Percentiles rank a stretch among this genome's conserved stretches.
These are phyloP conservation scores for Trichoderma afroharzianum DNA, from an alignment of 2,329 filamentous ascomycete genomes.

Conservation along the genomic window DNA sequence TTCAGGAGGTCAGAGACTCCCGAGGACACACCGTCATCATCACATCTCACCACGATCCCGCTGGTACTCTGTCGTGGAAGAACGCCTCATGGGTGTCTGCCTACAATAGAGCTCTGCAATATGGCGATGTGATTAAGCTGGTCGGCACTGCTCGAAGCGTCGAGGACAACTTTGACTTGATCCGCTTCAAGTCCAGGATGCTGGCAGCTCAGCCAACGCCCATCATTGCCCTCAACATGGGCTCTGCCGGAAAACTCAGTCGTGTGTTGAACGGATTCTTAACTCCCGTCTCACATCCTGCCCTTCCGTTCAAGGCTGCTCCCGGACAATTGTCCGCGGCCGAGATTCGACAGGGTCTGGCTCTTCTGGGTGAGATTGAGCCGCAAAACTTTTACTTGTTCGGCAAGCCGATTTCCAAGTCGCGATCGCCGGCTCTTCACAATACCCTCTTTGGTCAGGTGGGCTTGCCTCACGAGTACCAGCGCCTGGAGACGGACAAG, in stretches of 20 bases:
- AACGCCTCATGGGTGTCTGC: constrained; percentile 88
- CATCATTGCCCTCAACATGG: constrained; percentile 96
- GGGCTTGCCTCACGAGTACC: constrained; percentile 84
- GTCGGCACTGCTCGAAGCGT: constrained; percentile 73
- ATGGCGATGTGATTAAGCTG: constrained; percentile 91
- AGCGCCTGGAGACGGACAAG: constrained; percentile 67
- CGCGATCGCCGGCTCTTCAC: constrained; percentile 83
- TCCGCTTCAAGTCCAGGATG: constrained; percentile 76
- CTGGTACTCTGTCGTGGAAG: constrained; percentile 75
- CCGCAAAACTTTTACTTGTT: constrained; percentile 80
- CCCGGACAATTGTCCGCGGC: constrained; percentile 88
- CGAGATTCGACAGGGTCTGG: constrained; percentile 77
- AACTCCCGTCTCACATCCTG: constrained; percentile 88
- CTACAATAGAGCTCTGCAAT: constrained; percentile 86
- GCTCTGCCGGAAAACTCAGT: constrained; percentile 78
- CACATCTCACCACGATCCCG: constrained; percentile 90
- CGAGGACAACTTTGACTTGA: constrained; percentile 83
- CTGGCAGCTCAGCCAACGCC: constrained; percentile 70
- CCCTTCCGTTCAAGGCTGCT: constrained; percentile 86
- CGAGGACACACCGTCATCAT: constrained; percentile 80
- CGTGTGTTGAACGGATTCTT: constrained; percentile 88
- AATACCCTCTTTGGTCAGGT: constrained; percentile 74
- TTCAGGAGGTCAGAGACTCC: constrained; percentile 62
- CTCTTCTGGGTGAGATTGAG: constrained; percentile 74
- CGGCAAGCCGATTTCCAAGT: constrained; percentile 77